phyloP scores from a whole-genome alignment of 2,329 filamentous ascomycete species.

The Aspergillus fructus region DNA sequence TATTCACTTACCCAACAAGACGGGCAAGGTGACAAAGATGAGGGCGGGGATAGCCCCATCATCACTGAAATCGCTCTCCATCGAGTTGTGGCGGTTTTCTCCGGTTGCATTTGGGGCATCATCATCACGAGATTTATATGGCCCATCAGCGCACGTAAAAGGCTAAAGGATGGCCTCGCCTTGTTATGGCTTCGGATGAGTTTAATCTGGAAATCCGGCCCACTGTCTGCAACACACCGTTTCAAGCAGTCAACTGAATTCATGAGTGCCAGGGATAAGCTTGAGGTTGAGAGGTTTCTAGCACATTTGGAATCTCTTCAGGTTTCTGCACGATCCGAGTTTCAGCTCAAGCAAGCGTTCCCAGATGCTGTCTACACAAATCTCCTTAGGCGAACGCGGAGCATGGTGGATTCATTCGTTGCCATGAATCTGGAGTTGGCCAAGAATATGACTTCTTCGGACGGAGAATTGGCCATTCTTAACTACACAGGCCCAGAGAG shows the following conservation, averaged over 20 bases:
- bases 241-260: slow-evolving; percentile 63
- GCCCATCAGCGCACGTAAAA: slow-evolving; percentile 86
- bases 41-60: slow-evolving; percentile 77
- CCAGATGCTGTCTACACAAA: slow-evolving; percentile 69
- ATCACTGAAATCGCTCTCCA: slow-evolving; percentile 88
- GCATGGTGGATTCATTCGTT: slow-evolving; percentile 90
- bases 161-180: slow-evolving; percentile 84
- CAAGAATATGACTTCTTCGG: slow-evolving; percentile 71
- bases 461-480: slow-evolving; percentile 78
- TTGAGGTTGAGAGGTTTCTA: slow-evolving; percentile 77
- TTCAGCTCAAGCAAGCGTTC: slow-evolving; percentile 85
- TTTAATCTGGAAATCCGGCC: slow-evolving; percentile 93
- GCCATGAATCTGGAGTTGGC: slow-evolving; percentile 92
- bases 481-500: slow-evolving; percentile 77
- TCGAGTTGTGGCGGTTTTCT: slow-evolving; percentile 79
- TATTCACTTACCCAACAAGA: slow-evolving; percentile 84
- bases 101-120: slow-evolving; percentile 88
- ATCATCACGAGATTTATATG: slow-evolving; percentile 86
- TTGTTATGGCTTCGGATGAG: slow-evolving; percentile 94
- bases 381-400: slow-evolving; percentile 76
- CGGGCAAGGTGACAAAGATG: slow-evolving; percentile 77
- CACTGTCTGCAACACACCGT: slow-evolving; percentile 70
- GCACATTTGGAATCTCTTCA: slow-evolving; percentile 73
- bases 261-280: slow-evolving; percentile 84
- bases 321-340: slow-evolving; percentile 74